These are phyloP conservation scores for Globisporangium splendens DNA, from an alignment of 352 stramenopile species.

Conservation along the genomic window DNA sequence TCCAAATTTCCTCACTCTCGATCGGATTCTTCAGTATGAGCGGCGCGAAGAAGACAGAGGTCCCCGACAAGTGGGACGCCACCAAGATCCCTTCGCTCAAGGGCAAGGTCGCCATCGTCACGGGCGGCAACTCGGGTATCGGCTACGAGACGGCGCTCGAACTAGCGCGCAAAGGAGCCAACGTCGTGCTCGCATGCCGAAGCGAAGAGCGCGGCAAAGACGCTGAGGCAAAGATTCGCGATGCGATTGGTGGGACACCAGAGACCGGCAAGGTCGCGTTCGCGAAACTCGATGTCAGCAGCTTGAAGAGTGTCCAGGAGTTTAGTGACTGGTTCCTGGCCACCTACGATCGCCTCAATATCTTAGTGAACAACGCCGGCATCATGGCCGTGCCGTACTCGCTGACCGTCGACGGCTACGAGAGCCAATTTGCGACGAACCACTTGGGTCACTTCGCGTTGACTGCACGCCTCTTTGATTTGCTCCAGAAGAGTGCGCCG, in stretches of 20 bases:
- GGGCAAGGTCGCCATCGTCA: conserved; percentile 70
- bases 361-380: conserved; percentile 35
- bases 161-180: conserved; percentile 51
- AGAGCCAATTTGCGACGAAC: conserved; percentile 26
- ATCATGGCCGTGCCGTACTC: conserved; percentile 16
- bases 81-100: conserved; percentile 28
- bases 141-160: conserved; percentile 37
- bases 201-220: conserved; percentile 2
- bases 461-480: conserved; percentile 18
- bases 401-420: conserved; percentile 17
- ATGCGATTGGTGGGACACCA: not conserved
- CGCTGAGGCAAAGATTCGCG: not conserved
- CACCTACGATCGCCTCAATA: conserved; percentile 15
- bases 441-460: conserved; percentile 33
- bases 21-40: too few species aligned
- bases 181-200: conserved; percentile 69
- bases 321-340: conserved; percentile 20
- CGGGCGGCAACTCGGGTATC: conserved; percentile 73
- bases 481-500: conserved; percentile 20
- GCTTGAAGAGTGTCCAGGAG: not conserved
- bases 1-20: too few species aligned
- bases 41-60: not conserved
- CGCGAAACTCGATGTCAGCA: conserved; percentile 4
- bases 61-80: conserved; percentile 21
- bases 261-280: not conserved